Evolutionary conservation across 768 basidiomycete genomes (phyloP), one percentile per base, ranked within the genome.

Genomic region (Tricholoma sp.): DNA sequence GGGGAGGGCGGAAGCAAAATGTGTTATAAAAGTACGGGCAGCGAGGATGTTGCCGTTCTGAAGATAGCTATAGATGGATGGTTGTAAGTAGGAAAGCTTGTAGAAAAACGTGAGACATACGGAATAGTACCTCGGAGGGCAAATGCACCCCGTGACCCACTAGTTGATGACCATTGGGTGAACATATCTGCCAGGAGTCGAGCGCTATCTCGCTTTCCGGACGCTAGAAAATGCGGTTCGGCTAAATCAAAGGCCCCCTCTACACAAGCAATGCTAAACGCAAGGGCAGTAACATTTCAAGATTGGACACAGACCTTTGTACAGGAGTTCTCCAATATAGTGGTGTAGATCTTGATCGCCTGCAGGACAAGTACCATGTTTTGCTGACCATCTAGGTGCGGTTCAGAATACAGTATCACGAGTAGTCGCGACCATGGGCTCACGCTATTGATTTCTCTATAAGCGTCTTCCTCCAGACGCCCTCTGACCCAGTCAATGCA

Each of bases 21-120:
- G 83, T n/a, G 80, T 76, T 68, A 96, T 86, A 78, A 98, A 97
- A n/a, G 88, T 84, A n/a, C 85, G 84, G 3, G 96, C 91, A 4
- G 91, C 91, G n/a, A 93, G 83, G 66, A 99, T 88, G 61, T 94
- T 94, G 14, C 92, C 91, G 54, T 93, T 91, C 59, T 81, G 82
- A 21, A 94, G 76, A 65, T 90, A 91, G 57, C 89, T 91, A 64
- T 14, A 18, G 34, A 39, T 9, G 14, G 7, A 43, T 21, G 12
- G 1, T 18, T 29, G n/a, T 22, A 54, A 29, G 41, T 54, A 16
- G 10, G 14, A 18, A 31, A n/a, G 7, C 22, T 31, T 34, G 24
- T 49, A 19, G n/a, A n/a, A 46, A 37, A 56, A 16, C 19, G 12
- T 5, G 7, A 56, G 27, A 79, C 87, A 55, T 69, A 96, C 88